Percentiles rank a stretch among this genome's conserved stretches.
phyloP scores from a whole-genome alignment of 2,329 filamentous ascomycete species.

The Colletotrichum sp. region DNA sequence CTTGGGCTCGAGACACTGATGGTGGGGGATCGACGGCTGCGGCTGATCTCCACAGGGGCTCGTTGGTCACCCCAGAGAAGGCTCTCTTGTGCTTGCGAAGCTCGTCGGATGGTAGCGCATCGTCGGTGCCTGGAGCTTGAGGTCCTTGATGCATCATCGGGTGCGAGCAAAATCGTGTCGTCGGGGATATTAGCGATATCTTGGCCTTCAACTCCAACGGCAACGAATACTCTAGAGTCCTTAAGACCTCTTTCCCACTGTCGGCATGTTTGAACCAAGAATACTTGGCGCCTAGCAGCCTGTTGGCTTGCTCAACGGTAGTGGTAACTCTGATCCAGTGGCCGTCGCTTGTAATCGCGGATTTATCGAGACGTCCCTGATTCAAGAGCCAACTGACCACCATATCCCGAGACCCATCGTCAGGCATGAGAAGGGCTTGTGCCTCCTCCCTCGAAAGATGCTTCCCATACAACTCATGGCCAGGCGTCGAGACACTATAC shows the following conservation, averaged over 20 bases:
- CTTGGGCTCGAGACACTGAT: not conserved
- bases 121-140: not conserved
- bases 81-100: not conserved
- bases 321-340: slow-evolving; percentile 49
- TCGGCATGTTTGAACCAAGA: not conserved
- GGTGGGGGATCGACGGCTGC: not conserved
- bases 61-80: not conserved
- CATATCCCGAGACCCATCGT: slow-evolving; percentile 38
- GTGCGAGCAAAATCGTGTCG: slow-evolving; percentile 33
- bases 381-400: slow-evolving; percentile 51
- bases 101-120: not conserved
- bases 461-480: slow-evolving; percentile 50
- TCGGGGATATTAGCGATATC: slow-evolving; percentile 56
- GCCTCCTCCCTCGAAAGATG: slow-evolving; percentile 55
- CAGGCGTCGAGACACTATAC: slow-evolving; percentile 54
- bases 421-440: slow-evolving; percentile 52
- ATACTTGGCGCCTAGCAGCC: slow-evolving; percentile 51
- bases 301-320: slow-evolving; percentile 43
- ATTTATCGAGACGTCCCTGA: slow-evolving; percentile 37
- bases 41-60: not conserved
- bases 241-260: slow-evolving; percentile 45
- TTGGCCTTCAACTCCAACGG: not conserved
- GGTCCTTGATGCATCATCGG: slow-evolving; percentile 30
- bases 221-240: slow-evolving; percentile 35
- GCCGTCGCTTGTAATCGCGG: slow-evolving; percentile 38